Evolutionary conservation across 1,284 basidiomycete species (phyloP).

Genomic region (Anthracocystis walkeri): DNA sequence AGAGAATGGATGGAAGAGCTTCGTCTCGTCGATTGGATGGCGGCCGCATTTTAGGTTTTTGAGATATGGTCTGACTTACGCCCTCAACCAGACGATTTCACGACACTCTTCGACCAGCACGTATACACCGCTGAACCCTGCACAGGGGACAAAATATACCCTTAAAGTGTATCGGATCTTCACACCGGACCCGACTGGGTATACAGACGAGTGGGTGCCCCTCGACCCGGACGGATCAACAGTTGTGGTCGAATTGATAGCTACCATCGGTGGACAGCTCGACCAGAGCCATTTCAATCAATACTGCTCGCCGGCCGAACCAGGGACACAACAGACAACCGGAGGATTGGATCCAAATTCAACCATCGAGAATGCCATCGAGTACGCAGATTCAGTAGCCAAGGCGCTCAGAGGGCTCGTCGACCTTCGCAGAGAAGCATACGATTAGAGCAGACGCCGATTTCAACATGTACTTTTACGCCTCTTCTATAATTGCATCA

Average conservation of each 20-base stretch:
- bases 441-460: slow-evolving; percentile 19
- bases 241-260: slow-evolving; percentile 35
- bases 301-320: slow-evolving; percentile 13
- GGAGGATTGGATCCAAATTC: slow-evolving; percentile 26
- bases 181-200: slow-evolving; percentile 34
- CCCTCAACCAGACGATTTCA: slow-evolving; percentile 22
- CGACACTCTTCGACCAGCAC: slow-evolving; percentile 11
- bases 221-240: slow-evolving; percentile 41
- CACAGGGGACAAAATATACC: slow-evolving; percentile 21
- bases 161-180: slow-evolving; percentile 50
- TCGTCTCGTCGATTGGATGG: slow-evolving; percentile 48
- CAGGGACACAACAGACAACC: not conserved
- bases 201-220: slow-evolving; percentile 38
- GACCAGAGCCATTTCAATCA: slow-evolving; percentile 42
- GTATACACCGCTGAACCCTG: slow-evolving; percentile 22
- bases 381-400: slow-evolving; percentile 32
- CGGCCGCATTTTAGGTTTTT: slow-evolving; percentile 32
- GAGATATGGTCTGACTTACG: slow-evolving; percentile 30
- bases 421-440: slow-evolving; percentile 32
- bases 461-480: slow-evolving; percentile 15
- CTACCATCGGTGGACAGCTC: slow-evolving; percentile 29
- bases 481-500: too few relatives aligned
- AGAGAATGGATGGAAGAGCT: slow-evolving; percentile 37
- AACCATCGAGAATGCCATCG: slow-evolving; percentile 41
- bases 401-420: slow-evolving; percentile 35